A percentile compares a stretch with the other conserved stretches of the same genome.
Evolutionary conservation across 768 basidiomycete genomes (phyloP).

Genomic region (Royoungia palumana): DNA sequence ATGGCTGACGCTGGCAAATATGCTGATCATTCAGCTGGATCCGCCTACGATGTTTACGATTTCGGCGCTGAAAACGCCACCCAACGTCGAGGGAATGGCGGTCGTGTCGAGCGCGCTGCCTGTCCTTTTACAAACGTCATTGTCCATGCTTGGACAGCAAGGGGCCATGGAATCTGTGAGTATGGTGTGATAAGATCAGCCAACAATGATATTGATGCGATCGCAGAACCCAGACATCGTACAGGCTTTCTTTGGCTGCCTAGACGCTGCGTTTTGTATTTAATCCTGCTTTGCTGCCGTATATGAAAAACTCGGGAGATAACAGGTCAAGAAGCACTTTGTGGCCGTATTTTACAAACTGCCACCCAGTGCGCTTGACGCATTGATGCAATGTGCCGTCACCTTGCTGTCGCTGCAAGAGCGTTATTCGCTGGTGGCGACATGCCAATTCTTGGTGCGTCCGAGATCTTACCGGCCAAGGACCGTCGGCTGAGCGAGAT

Average conservation of each 20-base stretch:
- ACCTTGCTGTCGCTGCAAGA: too few relatives aligned
- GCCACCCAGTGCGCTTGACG: slow-evolving; percentile 57
- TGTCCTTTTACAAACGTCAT: too few relatives aligned
- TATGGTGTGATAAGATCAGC: not conserved
- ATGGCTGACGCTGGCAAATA: slow-evolving; percentile 82
- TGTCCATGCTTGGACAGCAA: slow-evolving; percentile 49
- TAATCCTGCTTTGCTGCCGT: not conserved
- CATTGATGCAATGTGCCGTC: too few relatives aligned
- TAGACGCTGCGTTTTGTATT: slow-evolving; percentile 38
- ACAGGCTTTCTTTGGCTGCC: slow-evolving; percentile 83
- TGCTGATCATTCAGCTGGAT: slow-evolving; percentile 78
- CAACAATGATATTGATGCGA: slow-evolving; percentile 13
- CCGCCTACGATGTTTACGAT: slow-evolving; percentile 55
- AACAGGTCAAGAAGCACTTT: slow-evolving; percentile 64
- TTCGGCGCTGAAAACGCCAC: slow-evolving; percentile 46
- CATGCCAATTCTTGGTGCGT: slow-evolving; percentile 79
- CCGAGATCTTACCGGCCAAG: not conserved
- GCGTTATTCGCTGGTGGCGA: too few relatives aligned
- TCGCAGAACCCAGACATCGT: slow-evolving; percentile 87
- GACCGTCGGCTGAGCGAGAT: not conserved
- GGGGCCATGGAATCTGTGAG: slow-evolving; percentile 69
- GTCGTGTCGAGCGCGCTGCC: slow-evolving; percentile 55
- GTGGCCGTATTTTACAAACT: slow-evolving; percentile 54
- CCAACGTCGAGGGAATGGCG: slow-evolving; percentile 49
- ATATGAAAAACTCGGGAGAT: slow-evolving; percentile 21